Evolutionary conservation across 768 basidiomycete genomes (phyloP), one percentile per base, ranked within the genome.

Genomic region (Galerina marginata): DNA sequence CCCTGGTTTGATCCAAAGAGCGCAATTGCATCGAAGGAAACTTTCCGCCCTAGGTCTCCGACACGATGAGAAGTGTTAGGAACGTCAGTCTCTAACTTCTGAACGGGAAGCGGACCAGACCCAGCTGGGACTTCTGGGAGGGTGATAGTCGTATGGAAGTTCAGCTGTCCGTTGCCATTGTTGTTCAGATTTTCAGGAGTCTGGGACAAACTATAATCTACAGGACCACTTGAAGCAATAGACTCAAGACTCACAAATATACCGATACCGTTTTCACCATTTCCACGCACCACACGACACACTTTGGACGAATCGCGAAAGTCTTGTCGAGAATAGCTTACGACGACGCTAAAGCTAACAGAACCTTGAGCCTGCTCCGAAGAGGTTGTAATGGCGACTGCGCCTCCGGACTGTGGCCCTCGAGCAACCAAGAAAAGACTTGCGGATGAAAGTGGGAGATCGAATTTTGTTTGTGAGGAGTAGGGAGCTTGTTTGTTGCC

Each of bases 11-110:
- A 47, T 7, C 80, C 74, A 39, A 46, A 60, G 15, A 86, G 68
- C 33, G 65, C 61, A 25, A 87, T 54, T 0, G 54, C 60, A 6
- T 78, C 72, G 57, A 88, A 86, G 11, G 86, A 84, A 7, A 82
- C 73, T 4, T 65, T 61, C 4, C 68, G 69, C 10, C 43, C 38
- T 11, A 84, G 67, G 16, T 76, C 72, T 15, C 67, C 74, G 11
- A 87, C 56, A 9, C 66, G 52, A 44, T 85, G 81, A 7, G 54
- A 38, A 59, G 81, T 85, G 46, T 75, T 71, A 5, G 80, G 79
- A 47, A 83, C 56, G 43, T 75, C 66, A 1, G 83, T 83, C 58
- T 80, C 75, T 29, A 87, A 72, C 20, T 71, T 70, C 52, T 80
- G 77, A 23, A 86, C 68, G 3, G 64, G 54, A 15, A 83, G 65